Percentiles rank a stretch among this genome's conserved stretches.
Evolutionary conservation across 805 yeast species (phyloP).

Genomic region (Yamadazyma sp.): DNA sequence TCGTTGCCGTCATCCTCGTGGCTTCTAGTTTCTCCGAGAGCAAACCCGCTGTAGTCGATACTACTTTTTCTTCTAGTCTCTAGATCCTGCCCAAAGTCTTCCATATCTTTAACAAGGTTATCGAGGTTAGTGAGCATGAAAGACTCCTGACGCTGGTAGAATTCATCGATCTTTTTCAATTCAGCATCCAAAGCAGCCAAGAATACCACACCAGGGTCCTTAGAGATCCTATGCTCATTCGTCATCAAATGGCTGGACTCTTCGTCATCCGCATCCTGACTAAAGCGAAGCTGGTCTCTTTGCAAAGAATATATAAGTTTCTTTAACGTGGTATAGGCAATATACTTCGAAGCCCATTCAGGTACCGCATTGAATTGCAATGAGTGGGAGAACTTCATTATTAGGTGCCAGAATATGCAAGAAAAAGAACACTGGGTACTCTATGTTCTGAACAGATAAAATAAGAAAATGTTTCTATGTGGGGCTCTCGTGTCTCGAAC

Average conservation of each 20-base stretch:
- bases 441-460: too few species aligned
- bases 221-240: conserved; percentile 29
- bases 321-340: conserved; percentile 85
- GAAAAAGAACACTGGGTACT: too few species aligned
- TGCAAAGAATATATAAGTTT: conserved; percentile 82
- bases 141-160: conserved; percentile 68
- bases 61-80: conserved; percentile 12
- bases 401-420: too few species aligned
- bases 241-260: conserved; percentile 31
- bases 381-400: conserved; percentile 97
- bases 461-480: too few species aligned
- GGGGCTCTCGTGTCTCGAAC: too few species aligned
- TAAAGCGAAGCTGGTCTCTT: conserved; percentile 47
- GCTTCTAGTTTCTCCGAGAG: conserved; percentile 7
- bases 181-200: conserved; percentile 74
- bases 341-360: conserved; percentile 92
- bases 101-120: conserved; percentile 59
- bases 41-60: conserved; percentile 7
- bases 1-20: conserved; percentile 5
- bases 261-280: conserved; percentile 29
- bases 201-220: conserved; percentile 60
- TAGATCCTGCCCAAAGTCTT: conserved; percentile 51
- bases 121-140: conserved; percentile 53
- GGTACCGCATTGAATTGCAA: conserved; percentile 97
- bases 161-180: conserved; percentile 69